A percentile compares a stretch with the other conserved stretches of the same genome.
Evolutionary conservation across 495 filamentous ascomycete genomes (phyloP).

Genomic region (Daldinia vernicosa): DNA sequence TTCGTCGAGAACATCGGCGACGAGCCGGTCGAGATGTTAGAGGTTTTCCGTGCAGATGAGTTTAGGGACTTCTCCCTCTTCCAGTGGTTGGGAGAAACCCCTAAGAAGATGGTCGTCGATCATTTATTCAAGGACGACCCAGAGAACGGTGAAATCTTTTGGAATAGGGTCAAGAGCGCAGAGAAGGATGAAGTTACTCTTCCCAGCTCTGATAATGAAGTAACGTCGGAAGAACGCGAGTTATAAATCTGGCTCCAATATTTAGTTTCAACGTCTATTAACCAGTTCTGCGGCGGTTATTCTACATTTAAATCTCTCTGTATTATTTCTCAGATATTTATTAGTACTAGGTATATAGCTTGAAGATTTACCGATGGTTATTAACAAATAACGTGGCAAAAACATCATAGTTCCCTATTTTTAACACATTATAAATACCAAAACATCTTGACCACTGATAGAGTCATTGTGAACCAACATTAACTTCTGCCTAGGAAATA

Average conservation of each 20-base stretch:
- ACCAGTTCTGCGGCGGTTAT: not conserved
- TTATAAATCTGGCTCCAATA: slow-evolving; percentile 15
- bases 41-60: slow-evolving; percentile 66
- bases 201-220: slow-evolving; percentile 16
- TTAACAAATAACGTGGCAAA: not conserved
- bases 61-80: slow-evolving; percentile 72
- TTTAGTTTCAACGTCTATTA: not conserved
- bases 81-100: slow-evolving; percentile 75
- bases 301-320: not conserved
- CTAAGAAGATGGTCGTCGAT: slow-evolving; percentile 67
- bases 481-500: too few relatives aligned
- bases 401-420: not conserved
- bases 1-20: slow-evolving; percentile 71
- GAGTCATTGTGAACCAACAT: too few relatives aligned
- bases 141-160: slow-evolving; percentile 63
- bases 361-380: not conserved
- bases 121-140: slow-evolving; percentile 66
- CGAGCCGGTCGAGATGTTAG: slow-evolving; percentile 67
- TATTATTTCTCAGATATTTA: not conserved
- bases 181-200: slow-evolving; percentile 57
- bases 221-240: slow-evolving; percentile 24
- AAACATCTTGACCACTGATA: too few relatives aligned
- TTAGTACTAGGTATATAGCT: not conserved
- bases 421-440: too few relatives aligned
- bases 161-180: slow-evolving; percentile 62